Conservation (phyloP, 192 early-diverging fungal species). For the Gigaspora rosea region DNA sequence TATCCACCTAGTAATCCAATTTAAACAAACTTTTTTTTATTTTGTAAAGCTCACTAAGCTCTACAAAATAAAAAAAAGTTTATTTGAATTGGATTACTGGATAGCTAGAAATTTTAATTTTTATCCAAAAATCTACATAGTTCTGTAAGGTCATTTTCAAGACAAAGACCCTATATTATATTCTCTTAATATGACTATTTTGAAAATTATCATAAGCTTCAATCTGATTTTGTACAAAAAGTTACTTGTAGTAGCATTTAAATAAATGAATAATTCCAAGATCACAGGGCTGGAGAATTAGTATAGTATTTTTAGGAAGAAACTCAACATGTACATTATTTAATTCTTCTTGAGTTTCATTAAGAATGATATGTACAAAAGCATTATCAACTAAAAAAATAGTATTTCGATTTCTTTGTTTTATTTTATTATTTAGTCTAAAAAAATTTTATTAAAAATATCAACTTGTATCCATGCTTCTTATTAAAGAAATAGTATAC, state of each 20-base stretch:
- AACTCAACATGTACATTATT: not conserved
- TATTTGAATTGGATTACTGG: too few relatives aligned
- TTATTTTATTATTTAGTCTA: constrained; percentile 21
- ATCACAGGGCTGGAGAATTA: not conserved
- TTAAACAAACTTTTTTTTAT: too few relatives aligned
- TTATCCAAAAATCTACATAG: too few relatives aligned
- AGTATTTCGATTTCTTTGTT: not conserved
- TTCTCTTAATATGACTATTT: not conserved
- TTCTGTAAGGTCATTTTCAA: too few relatives aligned
- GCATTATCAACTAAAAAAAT: constrained; percentile 20
- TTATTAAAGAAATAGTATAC: constrained; percentile 19
- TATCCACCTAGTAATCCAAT: too few relatives aligned
- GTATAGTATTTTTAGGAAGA: constrained; percentile 6
- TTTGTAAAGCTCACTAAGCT: too few relatives aligned
- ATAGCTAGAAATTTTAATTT: too few relatives aligned
- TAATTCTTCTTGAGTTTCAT: constrained; percentile 14
- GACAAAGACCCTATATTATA: too few relatives aligned
- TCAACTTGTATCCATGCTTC: not conserved
- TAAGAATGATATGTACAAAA: not conserved
- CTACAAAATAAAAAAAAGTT: too few relatives aligned
- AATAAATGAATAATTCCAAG: not conserved
- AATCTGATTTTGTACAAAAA: constrained; percentile 15
- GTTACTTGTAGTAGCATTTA: constrained; percentile 5
- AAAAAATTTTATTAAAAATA: constrained; percentile 3
- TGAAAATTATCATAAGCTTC: constrained; percentile 10